Conservation (phyloP, 148 eudicot genomes). For the Fagopyrum homotropicum region DNA sequence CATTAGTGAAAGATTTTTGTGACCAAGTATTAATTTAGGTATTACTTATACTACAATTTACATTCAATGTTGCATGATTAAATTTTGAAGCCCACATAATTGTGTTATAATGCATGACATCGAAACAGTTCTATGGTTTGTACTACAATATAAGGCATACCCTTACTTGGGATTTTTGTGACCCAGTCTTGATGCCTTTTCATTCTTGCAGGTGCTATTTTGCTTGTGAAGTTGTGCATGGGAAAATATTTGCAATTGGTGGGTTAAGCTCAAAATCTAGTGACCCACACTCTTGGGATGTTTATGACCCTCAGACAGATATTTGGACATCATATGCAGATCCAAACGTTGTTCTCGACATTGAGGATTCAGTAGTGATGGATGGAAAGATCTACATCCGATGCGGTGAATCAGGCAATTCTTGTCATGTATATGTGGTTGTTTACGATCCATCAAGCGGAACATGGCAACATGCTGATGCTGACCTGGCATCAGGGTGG, state of each 20-base stretch:
- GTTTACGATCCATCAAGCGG: constrained; percentile 54
- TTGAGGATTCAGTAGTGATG: constrained; percentile 58
- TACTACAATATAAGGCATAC: not conserved
- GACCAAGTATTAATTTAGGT: too few species aligned
- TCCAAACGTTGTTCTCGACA: constrained; percentile 48
- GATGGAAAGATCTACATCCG: constrained; percentile 57
- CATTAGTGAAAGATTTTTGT: too few species aligned
- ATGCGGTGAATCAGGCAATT: constrained; percentile 45
- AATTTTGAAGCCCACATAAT: too few species aligned
- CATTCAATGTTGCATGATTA: too few species aligned
- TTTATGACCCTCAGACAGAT: constrained; percentile 37
- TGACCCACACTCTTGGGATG: constrained; percentile 66
- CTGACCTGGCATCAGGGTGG: constrained; percentile 68
- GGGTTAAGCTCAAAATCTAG: constrained; percentile 55
- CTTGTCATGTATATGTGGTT: constrained; percentile 47
- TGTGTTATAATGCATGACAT: too few species aligned
- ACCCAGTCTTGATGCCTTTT: not conserved
- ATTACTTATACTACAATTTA: too few species aligned
- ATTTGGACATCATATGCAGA: constrained; percentile 56
- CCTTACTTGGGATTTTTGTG: not conserved
- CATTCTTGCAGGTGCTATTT: constrained; percentile 64
- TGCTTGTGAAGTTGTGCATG: constrained; percentile 58
- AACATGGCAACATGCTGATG: constrained; percentile 54
- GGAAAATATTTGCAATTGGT: constrained; percentile 74
- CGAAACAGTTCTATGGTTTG: not conserved